Percentiles rank a stretch among this genome's conserved stretches.
phyloP scores from a whole-genome alignment of 2,329 filamentous ascomycete species.

The Colletotrichum limetticola region DNA sequence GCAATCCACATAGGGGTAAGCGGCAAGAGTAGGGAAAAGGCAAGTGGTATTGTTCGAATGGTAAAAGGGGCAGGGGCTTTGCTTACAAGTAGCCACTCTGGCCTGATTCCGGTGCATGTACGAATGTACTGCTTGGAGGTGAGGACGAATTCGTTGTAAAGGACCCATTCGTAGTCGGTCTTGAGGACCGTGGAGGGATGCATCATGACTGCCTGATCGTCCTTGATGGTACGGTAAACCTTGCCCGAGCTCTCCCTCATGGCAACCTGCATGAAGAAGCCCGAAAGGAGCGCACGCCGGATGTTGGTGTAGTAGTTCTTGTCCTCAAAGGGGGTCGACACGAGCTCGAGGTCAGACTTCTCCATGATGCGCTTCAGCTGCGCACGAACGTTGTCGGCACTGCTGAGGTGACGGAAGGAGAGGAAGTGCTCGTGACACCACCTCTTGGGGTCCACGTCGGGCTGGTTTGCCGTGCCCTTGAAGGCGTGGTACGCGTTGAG shows the following conservation, averaged over 20 bases:
- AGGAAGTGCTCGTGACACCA: constrained; percentile 99
- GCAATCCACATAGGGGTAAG: neutral
- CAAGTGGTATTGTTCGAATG: neutral
- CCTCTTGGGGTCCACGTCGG: constrained; percentile 76
- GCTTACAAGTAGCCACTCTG: constrained; percentile 91
- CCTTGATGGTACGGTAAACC: constrained; percentile 95
- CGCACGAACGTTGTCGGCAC: constrained; percentile 91
- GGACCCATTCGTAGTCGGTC: constrained; percentile 93
- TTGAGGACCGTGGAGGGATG: constrained; percentile 93
- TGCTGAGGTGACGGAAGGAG: constrained; percentile 86
- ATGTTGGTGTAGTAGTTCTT: constrained; percentile 99
- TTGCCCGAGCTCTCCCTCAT: constrained; percentile 92
- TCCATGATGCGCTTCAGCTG: constrained; percentile 99
- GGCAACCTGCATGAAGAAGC: constrained; percentile 99
- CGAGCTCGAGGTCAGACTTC: constrained; percentile 83
- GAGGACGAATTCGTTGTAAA: constrained; percentile 98
- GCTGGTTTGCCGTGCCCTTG: constrained; percentile 78
- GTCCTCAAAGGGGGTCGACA: constrained; percentile 91
- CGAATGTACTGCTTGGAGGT: constrained; percentile 99
- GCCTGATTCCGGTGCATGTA: constrained; percentile 89
- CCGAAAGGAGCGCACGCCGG: constrained; percentile 87
- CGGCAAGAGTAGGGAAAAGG: neutral
- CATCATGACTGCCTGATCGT: constrained; percentile 91
- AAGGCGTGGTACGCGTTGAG: constrained; percentile 99
- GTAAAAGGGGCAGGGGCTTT: constrained; percentile 2